A percentile compares a stretch with the other conserved stretches of the same genome.
Evolutionary conservation across 805 yeast genomes (phyloP).

Genomic region (Kodamaea leandrae): DNA sequence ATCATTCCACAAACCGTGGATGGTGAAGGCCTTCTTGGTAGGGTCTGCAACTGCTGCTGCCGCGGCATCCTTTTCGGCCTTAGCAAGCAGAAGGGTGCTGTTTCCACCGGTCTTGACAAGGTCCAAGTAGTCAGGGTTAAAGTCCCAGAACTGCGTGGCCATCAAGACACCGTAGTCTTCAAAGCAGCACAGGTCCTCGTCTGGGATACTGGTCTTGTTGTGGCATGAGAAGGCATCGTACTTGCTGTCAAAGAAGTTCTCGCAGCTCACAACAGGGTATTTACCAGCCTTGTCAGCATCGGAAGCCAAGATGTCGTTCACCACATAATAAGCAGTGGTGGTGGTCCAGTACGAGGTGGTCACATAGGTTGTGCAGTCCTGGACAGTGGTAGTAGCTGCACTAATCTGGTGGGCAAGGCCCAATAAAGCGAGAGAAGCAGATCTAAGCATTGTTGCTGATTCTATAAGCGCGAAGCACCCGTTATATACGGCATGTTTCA

Average conservation of each 20-base stretch:
- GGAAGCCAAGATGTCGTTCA: constrained; percentile 11
- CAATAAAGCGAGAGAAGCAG: constrained; percentile 4
- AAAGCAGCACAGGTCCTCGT: constrained; percentile 48
- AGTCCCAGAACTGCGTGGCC: constrained; percentile 45
- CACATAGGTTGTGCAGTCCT: constrained; percentile 12
- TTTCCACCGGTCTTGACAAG: constrained; percentile 17
- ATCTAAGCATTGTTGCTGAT: too few species aligned
- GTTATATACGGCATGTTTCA: too few species aligned
- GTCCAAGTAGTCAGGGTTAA: constrained; percentile 19
- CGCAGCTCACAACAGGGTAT: constrained; percentile 17
- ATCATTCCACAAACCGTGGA: constrained; percentile 47
- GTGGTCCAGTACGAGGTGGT: constrained; percentile 8
- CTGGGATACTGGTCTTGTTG: constrained; percentile 26
- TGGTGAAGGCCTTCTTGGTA: constrained; percentile 34
- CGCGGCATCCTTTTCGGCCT: constrained; percentile 7
- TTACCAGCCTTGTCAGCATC: constrained; percentile 11
- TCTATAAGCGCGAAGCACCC: too few species aligned
- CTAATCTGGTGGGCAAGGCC: constrained; percentile 7
- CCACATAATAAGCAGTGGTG: constrained; percentile 12
- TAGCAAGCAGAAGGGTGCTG: constrained; percentile 1
- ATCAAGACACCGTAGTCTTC: constrained; percentile 40
- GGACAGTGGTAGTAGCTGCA: constrained; percentile 8
- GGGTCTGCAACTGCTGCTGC: constrained; percentile 10
- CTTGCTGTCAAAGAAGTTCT: constrained; percentile 14
- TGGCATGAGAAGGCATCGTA: constrained; percentile 17